Conservation (phyloP, 108 stramenopile genomes). For the Discostella stelligeroides region DNA sequence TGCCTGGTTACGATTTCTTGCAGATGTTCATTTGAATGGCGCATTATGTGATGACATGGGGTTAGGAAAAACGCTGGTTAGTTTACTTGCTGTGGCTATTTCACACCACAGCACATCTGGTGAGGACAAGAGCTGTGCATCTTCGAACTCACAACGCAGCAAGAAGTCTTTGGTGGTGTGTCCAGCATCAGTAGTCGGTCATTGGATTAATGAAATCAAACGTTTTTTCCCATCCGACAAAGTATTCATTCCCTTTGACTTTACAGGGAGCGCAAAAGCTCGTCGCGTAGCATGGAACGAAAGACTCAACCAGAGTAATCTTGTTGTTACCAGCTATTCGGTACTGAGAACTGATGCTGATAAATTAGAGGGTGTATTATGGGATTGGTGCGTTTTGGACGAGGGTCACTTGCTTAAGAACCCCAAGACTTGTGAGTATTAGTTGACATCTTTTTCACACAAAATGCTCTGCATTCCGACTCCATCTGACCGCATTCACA, state of each 20-base stretch:
- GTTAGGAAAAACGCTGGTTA: conserved; percentile 79
- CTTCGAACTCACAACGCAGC: conserved; percentile 2
- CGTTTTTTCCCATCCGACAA: conserved; percentile 61
- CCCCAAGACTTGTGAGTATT: conserved; percentile 70
- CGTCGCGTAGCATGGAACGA: conserved; percentile 31
- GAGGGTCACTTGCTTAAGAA: conserved; percentile 96
- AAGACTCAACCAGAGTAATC: conserved; percentile 53
- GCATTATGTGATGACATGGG: conserved; percentile 90
- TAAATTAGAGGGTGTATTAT: conserved; percentile 52
- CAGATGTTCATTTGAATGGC: conserved; percentile 73
- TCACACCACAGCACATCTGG: conserved; percentile 41
- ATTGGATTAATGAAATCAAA: conserved; percentile 81
- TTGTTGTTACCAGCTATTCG: conserved; percentile 88
- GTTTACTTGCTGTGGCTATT: conserved; percentile 67
- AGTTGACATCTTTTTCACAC: not conserved
- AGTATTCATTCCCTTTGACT: conserved; percentile 57
- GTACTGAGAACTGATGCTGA: conserved; percentile 71
- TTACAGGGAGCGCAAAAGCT: conserved; percentile 47
- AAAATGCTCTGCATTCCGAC: no score
- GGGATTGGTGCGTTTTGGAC: conserved; percentile 89
- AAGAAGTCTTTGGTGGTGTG: conserved; percentile 73
- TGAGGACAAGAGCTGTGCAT: not conserved
- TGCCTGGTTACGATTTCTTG: conserved; percentile 85
- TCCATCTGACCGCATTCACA: not conserved
- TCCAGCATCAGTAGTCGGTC: conserved; percentile 83